phyloP scores from a whole-genome alignment of 768 basidiomycete species.

The Crepidotus variabilis region DNA sequence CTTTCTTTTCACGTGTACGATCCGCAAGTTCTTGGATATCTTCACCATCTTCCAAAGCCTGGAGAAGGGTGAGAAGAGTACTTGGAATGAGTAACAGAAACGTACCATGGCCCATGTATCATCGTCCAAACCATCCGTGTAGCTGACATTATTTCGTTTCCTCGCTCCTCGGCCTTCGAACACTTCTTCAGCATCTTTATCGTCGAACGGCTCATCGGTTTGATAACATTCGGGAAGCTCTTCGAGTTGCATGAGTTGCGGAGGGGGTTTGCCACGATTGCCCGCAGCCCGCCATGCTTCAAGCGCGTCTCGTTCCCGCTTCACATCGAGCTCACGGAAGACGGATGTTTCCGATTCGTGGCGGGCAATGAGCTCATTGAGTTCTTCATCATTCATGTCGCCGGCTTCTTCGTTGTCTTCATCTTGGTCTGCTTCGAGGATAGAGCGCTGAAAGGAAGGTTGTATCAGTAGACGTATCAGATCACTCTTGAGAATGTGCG shows the following conservation, averaged over 20 bases:
- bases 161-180: conserved; percentile 84
- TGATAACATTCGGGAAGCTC: conserved; percentile 94
- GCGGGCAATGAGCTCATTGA: conserved; percentile 90
- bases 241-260: conserved; percentile 74
- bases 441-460: conserved; percentile 60
- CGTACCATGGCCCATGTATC: conserved; percentile 88
- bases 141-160: conserved; percentile 79
- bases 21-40: conserved; percentile 74
- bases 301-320: conserved; percentile 66
- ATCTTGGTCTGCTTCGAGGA: conserved; percentile 86
- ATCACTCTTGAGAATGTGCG: conserved; percentile 21
- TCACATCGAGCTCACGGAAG: conserved; percentile 80
- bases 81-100: conserved; percentile 9
- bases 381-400: conserved; percentile 91
- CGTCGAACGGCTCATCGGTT: conserved; percentile 75
- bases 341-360: conserved; percentile 71
- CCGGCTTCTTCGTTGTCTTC: conserved; percentile 88
- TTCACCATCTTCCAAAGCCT: conserved; percentile 81
- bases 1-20: conserved; percentile 59
- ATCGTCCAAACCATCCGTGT: conserved; percentile 91
- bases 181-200: conserved; percentile 54
- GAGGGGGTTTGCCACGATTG: conserved; percentile 74
- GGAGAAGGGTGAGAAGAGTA: neutral
- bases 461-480: conserved; percentile 2
- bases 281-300: conserved; percentile 71